A percentile compares a stretch with the other conserved stretches of the same genome.
These are phyloP conservation scores for Pyrrhoderma noxium DNA, from an alignment of 1,284 basidiomycete species.

Conservation along the genomic window DNA sequence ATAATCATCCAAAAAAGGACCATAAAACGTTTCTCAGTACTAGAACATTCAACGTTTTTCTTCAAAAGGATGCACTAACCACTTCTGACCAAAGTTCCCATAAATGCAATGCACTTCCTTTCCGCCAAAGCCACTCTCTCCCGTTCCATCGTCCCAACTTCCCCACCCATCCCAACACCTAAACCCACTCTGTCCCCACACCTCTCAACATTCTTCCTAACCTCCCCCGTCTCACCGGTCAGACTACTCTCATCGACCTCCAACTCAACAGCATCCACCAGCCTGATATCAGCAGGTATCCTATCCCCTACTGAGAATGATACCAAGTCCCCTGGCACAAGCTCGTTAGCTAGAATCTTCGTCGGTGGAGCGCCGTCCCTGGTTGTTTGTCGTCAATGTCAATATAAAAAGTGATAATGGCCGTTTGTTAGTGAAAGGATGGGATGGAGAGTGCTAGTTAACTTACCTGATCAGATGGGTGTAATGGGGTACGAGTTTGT, in stretches of 20 bases:
- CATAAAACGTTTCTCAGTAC: too few relatives aligned
- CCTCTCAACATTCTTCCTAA: conserved; percentile 59
- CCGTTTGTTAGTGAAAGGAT: too few relatives aligned
- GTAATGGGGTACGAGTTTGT: conserved; percentile 94
- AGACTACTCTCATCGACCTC: conserved; percentile 95
- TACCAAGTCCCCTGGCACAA: conserved; percentile 92
- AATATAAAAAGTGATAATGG: too few relatives aligned
- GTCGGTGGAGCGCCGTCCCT: too few relatives aligned
- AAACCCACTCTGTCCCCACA: too few relatives aligned
- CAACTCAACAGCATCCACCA: conserved; percentile 72
- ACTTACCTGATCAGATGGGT: conserved; percentile 81
- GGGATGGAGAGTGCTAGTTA: neutral
- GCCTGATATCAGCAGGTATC: conserved; percentile 87
- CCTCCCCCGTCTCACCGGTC: conserved; percentile 87
- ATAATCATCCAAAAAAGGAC: too few relatives aligned
- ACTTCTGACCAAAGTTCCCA: conserved; percentile 95
- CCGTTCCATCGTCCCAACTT: conserved; percentile 25
- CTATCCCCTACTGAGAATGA: conserved; percentile 90
- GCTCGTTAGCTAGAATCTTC: conserved; percentile 90
- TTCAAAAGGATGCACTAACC: conserved; percentile 39
- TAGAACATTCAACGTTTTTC: too few relatives aligned
- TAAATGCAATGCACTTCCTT: conserved; percentile 85
- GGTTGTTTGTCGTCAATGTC: too few relatives aligned
- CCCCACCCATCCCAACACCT: too few relatives aligned
- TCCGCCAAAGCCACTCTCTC: conserved; percentile 75